Evolutionary conservation across 768 basidiomycete genomes (phyloP).

Genomic region (Rhizopogon roseolus): DNA sequence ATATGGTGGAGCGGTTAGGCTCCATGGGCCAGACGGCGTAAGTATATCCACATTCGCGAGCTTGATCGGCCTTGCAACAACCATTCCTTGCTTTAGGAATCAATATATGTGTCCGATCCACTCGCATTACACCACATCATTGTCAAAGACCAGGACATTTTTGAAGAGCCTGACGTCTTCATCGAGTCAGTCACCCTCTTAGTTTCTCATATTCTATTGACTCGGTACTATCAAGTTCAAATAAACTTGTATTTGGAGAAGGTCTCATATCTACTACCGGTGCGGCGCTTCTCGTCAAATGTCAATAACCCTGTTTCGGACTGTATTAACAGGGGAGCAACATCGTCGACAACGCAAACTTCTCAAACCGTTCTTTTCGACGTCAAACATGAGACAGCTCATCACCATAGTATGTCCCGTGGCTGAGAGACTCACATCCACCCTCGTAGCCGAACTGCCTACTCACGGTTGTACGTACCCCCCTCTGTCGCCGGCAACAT

Average conservation of each 20-base stretch:
- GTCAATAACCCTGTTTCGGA: not conserved
- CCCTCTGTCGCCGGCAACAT: constrained; percentile 10
- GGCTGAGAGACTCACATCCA: constrained; percentile 20
- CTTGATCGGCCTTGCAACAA: not conserved
- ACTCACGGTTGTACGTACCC: constrained; percentile 17
- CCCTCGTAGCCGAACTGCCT: constrained; percentile 15
- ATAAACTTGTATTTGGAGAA: constrained; percentile 1
- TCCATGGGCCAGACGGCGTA: constrained; percentile 45
- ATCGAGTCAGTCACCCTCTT: constrained; percentile 31
- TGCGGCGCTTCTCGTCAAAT: not conserved
- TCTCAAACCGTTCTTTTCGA: constrained; percentile 41
- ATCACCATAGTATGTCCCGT: constrained; percentile 26
- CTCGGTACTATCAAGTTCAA: not conserved
- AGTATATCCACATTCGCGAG: constrained; percentile 4
- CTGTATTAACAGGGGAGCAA: constrained; percentile 27
- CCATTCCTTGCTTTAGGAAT: constrained; percentile 17
- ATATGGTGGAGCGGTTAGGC: constrained; percentile 41
- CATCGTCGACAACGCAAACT: constrained; percentile 40
- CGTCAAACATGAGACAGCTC: constrained; percentile 31
- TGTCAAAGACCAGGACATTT: constrained; percentile 44
- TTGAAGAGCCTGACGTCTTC: constrained; percentile 42
- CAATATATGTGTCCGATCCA: constrained; percentile 47
- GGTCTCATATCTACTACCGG: not conserved
- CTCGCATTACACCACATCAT: constrained; percentile 44
- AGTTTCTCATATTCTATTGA: not conserved